These are phyloP conservation scores for Tulasnella sp. DNA, from an alignment of 768 basidiomycete species.

Conservation along the genomic window DNA sequence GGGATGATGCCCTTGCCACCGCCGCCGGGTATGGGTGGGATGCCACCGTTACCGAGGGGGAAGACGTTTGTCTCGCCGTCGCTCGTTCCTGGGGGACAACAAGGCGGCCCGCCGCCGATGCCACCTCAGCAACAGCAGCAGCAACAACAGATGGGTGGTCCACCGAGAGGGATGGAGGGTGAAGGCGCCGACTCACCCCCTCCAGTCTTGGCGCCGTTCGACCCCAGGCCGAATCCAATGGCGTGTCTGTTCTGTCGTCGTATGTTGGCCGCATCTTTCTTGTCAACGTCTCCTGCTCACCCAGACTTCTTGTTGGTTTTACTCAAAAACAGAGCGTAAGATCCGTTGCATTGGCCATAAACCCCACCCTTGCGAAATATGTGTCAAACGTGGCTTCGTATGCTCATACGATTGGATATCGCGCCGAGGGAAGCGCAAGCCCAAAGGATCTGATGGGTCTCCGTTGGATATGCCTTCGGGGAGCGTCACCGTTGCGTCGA, in stretches of 20 bases:
- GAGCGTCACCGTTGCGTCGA: background rate
- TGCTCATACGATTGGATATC: slow-evolving; percentile 15
- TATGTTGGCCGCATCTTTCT: background rate
- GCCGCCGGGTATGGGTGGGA: too few relatives aligned
- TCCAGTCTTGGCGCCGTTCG: slow-evolving; percentile 12
- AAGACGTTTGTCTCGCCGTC: slow-evolving; percentile 13
- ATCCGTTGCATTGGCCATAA: slow-evolving; percentile 15
- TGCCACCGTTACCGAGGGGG: background rate
- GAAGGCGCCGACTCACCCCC: slow-evolving; percentile 11
- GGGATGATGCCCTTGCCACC: too few relatives aligned
- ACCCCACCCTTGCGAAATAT: slow-evolving; percentile 16
- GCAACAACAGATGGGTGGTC: background rate
- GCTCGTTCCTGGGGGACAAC: slow-evolving; percentile 3
- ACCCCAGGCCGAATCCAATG: slow-evolving; percentile 15
- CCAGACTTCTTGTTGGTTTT: background rate
- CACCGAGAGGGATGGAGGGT: slow-evolving; percentile 6
- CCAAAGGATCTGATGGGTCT: slow-evolving; percentile 7
- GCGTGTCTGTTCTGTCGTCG: slow-evolving; percentile 14
- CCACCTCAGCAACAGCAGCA: too few relatives aligned
- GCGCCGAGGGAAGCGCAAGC: slow-evolving; percentile 13
- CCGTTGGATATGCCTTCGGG: slow-evolving; percentile 6
- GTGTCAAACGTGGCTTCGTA: slow-evolving; percentile 13
- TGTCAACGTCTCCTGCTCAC: background rate
- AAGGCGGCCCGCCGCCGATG: too few relatives aligned
- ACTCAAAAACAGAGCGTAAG: slow-evolving; percentile 7